A percentile compares a stretch with the other conserved stretches of the same genome.
Conservation (phyloP, 1,284 basidiomycete genomes). For the Microbotryum lychnidis-dioicae region DNA sequence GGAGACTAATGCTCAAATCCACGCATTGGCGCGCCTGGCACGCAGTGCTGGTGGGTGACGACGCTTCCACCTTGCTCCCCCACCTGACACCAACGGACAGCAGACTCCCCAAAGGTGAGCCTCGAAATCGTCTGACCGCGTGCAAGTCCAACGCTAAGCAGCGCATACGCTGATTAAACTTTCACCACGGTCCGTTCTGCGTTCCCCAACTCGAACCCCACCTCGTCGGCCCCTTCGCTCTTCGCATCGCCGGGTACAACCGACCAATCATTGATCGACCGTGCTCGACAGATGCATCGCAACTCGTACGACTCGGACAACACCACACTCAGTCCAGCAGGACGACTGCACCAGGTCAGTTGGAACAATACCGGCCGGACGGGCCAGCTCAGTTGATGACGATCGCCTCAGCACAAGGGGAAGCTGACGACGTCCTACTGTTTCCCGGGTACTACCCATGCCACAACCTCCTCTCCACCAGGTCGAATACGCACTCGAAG, state of each 20-base stretch:
- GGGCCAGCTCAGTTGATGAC: not conserved
- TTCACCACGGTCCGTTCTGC: not conserved
- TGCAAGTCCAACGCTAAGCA: too few relatives aligned
- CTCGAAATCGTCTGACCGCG: too few relatives aligned
- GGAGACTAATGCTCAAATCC: too few relatives aligned
- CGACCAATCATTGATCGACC: too few relatives aligned
- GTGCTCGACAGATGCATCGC: constrained; percentile 20
- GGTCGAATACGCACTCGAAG: constrained; percentile 98
- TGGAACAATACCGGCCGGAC: too few relatives aligned
- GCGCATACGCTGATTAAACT: not conserved
- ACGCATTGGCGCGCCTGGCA: too few relatives aligned
- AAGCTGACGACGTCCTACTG: not conserved
- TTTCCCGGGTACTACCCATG: not conserved
- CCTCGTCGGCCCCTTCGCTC: not conserved
- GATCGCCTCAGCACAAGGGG: too few relatives aligned
- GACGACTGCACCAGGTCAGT: constrained; percentile 49
- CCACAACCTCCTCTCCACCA: constrained; percentile 54
- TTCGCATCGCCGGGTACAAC: not conserved
- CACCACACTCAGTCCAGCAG: constrained; percentile 89
- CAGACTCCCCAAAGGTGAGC: too few relatives aligned
- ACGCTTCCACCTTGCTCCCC: too few relatives aligned
- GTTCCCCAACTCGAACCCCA: not conserved
- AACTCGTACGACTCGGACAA: constrained; percentile 47
- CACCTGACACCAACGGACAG: too few relatives aligned
- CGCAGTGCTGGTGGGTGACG: too few relatives aligned